A percentile compares a stretch with the other conserved stretches of the same genome.
Conservation (phyloP, 2,329 filamentous ascomycete species). For the Aspergillus sp. region DNA sequence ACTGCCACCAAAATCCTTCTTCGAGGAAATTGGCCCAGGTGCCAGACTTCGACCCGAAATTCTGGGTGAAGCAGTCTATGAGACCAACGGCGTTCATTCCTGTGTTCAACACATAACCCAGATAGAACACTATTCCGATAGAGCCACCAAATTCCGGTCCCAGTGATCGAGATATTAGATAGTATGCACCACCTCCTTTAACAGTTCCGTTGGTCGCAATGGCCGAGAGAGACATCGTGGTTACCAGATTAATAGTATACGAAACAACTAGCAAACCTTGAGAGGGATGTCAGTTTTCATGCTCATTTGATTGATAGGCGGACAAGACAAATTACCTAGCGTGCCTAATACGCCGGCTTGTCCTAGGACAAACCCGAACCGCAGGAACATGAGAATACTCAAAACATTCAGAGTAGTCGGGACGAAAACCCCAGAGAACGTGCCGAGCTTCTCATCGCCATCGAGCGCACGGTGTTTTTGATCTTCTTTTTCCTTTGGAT, state of each 20-base stretch:
- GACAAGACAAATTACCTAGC: constrained; percentile 57
- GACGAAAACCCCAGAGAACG: constrained; percentile 78
- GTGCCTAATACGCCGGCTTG: constrained; percentile 78
- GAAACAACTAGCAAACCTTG: constrained; percentile 69
- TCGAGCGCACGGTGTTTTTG: constrained; percentile 27
- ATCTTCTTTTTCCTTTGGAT: constrained; percentile 32
- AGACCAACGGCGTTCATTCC: constrained; percentile 85
- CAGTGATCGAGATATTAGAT: constrained; percentile 79
- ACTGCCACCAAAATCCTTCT: constrained; percentile 73
- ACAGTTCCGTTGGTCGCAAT: constrained; percentile 90
- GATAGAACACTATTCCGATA: constrained; percentile 83
- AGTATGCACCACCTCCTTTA: constrained; percentile 83
- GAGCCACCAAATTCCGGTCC: constrained; percentile 88
- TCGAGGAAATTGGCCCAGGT: constrained; percentile 62
- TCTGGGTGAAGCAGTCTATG: constrained; percentile 76
- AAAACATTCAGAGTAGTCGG: constrained; percentile 86
- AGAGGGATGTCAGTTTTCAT: constrained; percentile 18
- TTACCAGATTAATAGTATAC: constrained; percentile 81
- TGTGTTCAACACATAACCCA: constrained; percentile 86
- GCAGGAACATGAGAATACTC: constrained; percentile 88
- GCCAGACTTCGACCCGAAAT: constrained; percentile 62
- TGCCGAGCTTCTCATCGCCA: constrained; percentile 65
- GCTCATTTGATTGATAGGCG: too few relatives aligned
- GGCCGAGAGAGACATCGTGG: constrained; percentile 80
- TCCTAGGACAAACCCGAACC: constrained; percentile 81